phyloP scores from a whole-genome alignment of 2,329 filamentous ascomycete genomes.

The Hymenoscyphus infarciens region DNA sequence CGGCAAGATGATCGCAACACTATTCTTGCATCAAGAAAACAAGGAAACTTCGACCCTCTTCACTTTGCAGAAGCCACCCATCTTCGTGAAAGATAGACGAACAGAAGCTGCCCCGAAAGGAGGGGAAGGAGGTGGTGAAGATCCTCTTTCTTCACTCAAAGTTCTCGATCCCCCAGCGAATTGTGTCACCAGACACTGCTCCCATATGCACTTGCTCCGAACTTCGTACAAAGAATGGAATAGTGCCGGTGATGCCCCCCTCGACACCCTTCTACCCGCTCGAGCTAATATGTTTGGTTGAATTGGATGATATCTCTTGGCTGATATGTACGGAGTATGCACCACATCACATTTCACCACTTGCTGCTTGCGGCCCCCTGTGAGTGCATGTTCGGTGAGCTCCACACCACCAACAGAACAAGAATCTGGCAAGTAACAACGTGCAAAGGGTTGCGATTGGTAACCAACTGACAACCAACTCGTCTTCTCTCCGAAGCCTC shows the following conservation, averaged over 20 bases:
- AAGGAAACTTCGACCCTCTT: background rate
- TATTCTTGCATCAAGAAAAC: background rate
- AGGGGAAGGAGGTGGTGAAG: background rate
- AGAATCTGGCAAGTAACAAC: constrained; percentile 8
- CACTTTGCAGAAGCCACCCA: background rate
- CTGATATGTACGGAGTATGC: constrained; percentile 7
- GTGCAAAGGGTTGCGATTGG: background rate
- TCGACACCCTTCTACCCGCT: constrained; percentile 12
- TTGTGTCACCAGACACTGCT: background rate
- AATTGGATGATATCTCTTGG: background rate
- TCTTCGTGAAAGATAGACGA: too few relatives aligned
- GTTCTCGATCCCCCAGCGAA: background rate
- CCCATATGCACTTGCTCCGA: background rate
- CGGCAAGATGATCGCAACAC: background rate
- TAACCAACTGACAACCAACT: background rate
- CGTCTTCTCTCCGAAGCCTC: background rate
- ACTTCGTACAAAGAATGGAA: background rate
- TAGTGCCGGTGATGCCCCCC: background rate
- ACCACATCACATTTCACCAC: constrained; percentile 9
- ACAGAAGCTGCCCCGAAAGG: background rate
- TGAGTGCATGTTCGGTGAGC: constrained; percentile 9
- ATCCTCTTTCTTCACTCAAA: background rate
- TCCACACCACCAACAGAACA: constrained; percentile 2
- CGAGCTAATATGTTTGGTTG: constrained; percentile 8
- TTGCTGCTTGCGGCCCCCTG: constrained; percentile 4